Evolutionary conservation across 2,329 filamentous ascomycete species (phyloP).

Genomic region (Elsinoe necatrix): DNA sequence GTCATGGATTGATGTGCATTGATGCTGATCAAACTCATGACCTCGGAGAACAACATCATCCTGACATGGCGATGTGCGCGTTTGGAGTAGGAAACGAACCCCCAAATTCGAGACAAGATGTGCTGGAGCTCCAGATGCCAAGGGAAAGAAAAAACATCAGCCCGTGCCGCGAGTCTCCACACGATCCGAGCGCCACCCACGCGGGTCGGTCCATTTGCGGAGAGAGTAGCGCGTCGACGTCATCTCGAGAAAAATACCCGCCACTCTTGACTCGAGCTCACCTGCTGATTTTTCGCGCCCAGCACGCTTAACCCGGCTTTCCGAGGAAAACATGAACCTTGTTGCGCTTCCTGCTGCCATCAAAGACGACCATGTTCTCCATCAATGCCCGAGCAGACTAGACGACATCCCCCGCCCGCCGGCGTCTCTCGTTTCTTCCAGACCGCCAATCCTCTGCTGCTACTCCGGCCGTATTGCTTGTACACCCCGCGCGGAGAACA

Average conservation of each 20-base stretch:
- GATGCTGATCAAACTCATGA: not conserved
- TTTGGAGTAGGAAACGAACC: not conserved
- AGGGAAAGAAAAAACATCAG: not conserved
- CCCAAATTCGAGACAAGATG: not conserved
- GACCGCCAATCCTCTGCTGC: conserved; percentile 8
- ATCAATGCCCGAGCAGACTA: not conserved
- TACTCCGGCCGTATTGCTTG: conserved; percentile 1
- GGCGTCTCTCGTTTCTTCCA: not conserved
- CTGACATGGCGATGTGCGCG: not conserved
- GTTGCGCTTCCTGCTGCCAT: not conserved
- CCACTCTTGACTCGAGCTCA: not conserved
- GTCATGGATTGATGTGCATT: not conserved
- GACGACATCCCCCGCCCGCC: not conserved
- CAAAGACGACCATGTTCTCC: not conserved
- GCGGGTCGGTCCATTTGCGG: not conserved
- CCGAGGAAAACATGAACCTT: not conserved
- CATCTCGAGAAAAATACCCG: conserved; percentile 9
- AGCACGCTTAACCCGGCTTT: conserved; percentile 3
- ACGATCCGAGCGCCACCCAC: conserved; percentile 6
- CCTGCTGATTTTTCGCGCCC: conserved; percentile 1
- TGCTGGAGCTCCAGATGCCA: not conserved
- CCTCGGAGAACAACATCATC: not conserved
- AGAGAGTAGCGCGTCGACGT: not conserved
- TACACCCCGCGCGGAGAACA: not conserved
- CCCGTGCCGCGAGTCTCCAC: conserved; percentile 1